These are phyloP conservation scores for Syzygium syzygioides DNA, from an alignment of 441 rosid genomes.

Conservation along the genomic window DNA sequence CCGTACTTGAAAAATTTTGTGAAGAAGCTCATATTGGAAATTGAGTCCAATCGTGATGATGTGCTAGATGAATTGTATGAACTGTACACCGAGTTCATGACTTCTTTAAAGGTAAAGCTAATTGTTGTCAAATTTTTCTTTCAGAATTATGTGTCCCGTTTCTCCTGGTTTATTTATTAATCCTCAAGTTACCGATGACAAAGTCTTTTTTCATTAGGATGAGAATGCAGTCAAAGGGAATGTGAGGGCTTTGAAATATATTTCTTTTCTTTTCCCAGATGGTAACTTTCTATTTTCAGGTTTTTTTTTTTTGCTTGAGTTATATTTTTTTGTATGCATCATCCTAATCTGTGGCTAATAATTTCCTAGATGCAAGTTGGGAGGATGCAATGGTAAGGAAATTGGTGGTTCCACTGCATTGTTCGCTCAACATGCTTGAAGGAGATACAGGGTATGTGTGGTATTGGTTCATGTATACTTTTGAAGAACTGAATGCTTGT, in stretches of 20 bases:
- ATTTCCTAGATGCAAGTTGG: constrained; percentile 26
- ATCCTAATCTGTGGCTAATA: background rate
- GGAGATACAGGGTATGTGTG: constrained; percentile 78
- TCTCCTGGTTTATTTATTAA: no score
- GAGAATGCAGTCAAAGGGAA: no score
- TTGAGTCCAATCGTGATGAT: constrained; percentile 44
- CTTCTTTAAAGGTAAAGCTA: constrained; percentile 42
- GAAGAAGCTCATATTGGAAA: constrained; percentile 66
- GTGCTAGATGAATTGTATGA: constrained; percentile 74
- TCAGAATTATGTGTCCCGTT: background rate
- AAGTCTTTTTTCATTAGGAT: no score
- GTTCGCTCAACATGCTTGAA: constrained; percentile 87
- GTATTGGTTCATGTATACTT: background rate
- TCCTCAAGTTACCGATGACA: no score
- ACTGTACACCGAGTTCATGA: constrained; percentile 46
- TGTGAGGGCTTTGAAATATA: no score
- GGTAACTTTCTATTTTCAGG: no score
- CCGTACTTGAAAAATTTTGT: constrained; percentile 47
- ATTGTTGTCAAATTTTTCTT: background rate
- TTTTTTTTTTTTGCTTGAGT: no score
- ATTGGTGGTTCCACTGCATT: constrained; percentile 47
- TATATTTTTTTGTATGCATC: background rate
- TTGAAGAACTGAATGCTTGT: background rate
- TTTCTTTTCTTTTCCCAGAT: no score
- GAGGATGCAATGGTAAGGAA: constrained; percentile 32